Conservation (phyloP, 352 stramenopile species). For the Phytophthora pistaciae region DNA sequence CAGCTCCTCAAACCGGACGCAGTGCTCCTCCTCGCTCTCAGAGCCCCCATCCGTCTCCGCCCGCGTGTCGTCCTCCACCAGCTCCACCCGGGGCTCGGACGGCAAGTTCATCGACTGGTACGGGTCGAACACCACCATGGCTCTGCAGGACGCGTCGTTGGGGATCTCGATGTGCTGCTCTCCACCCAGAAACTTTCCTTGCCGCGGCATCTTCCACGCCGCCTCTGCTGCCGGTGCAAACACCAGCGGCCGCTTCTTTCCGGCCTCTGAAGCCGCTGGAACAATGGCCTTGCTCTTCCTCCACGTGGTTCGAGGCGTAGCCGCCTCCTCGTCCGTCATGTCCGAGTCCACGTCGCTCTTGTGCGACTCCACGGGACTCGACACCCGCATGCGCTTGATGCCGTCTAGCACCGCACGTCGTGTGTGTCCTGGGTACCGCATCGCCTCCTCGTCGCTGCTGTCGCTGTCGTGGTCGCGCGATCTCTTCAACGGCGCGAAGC, state of each 20-base stretch:
- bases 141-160: conserved; percentile 46
- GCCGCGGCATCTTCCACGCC: conserved; percentile 28
- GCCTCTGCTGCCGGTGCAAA: conserved; percentile 3
- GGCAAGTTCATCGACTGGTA: conserved; percentile 36
- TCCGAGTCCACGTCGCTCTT: conserved; percentile 29
- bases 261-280: conserved; percentile 10
- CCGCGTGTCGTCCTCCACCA: conserved; percentile 57
- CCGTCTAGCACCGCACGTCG: conserved; percentile 53
- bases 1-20: conserved; percentile 80
- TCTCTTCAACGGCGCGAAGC: conserved; percentile 46
- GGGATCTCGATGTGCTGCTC: conserved; percentile 20
- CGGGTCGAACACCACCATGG: conserved; percentile 72
- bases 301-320: conserved; percentile 32
- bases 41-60: conserved; percentile 13
- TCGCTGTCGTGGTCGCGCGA: conserved; percentile 35
- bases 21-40: conserved; percentile 44
- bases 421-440: conserved; percentile 2
- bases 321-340: conserved; percentile 50
- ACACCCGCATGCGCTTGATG: conserved; percentile 77
- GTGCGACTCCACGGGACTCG: conserved; percentile 44
- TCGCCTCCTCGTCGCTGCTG: conserved; percentile 19
- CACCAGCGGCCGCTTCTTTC: conserved; percentile 31
- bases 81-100: conserved; percentile 48
- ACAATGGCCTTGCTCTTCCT: conserved; percentile 32
- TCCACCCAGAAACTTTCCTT: conserved; percentile 1